Percentiles rank a stretch among this genome's conserved stretches.
Evolutionary conservation across 495 filamentous ascomycete species (phyloP).

Genomic region (Aspergillus asperescens): DNA sequence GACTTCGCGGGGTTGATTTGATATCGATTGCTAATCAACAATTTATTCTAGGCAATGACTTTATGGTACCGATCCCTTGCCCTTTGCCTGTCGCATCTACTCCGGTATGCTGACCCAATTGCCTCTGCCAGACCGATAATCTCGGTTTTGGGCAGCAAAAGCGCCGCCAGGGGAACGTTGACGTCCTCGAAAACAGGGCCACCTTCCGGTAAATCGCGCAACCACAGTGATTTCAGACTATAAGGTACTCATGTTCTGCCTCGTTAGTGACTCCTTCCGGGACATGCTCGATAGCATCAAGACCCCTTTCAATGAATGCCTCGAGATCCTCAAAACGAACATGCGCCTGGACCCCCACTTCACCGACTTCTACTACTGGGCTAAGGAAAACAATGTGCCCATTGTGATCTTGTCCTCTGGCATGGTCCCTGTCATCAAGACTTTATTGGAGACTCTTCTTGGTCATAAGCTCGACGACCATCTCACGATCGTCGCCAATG

Average conservation of each 20-base stretch:
- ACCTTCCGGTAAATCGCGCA: constrained; percentile 61
- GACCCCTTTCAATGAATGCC: constrained; percentile 74
- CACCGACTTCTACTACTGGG: constrained; percentile 79
- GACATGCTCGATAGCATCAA: constrained; percentile 81
- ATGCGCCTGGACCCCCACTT: constrained; percentile 86
- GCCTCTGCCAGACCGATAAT: constrained; percentile 68
- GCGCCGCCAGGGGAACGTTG: constrained; percentile 61
- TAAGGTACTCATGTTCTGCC: background rate
- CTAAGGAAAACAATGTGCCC: constrained; percentile 72
- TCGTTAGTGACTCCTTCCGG: constrained; percentile 65
- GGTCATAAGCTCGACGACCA: constrained; percentile 60
- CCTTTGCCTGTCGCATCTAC: background rate
- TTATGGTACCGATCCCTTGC: constrained; percentile 48
- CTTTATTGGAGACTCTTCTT: constrained; percentile 70
- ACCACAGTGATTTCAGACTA: background rate
- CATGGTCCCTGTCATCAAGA: constrained; percentile 87
- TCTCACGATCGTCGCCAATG: constrained; percentile 81
- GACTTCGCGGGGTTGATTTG: background rate
- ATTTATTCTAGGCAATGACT: constrained; percentile 73
- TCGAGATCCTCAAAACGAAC: constrained; percentile 66
- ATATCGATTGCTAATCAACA: constrained; percentile 17
- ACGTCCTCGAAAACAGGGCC: constrained; percentile 60
- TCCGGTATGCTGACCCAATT: constrained; percentile 1
- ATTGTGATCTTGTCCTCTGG: constrained; percentile 86
- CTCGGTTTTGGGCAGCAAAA: constrained; percentile 69